Base-by-base conservation (phyloP, 1,284 basidiomycete species). In the Wolfiporia cocos region DNA sequence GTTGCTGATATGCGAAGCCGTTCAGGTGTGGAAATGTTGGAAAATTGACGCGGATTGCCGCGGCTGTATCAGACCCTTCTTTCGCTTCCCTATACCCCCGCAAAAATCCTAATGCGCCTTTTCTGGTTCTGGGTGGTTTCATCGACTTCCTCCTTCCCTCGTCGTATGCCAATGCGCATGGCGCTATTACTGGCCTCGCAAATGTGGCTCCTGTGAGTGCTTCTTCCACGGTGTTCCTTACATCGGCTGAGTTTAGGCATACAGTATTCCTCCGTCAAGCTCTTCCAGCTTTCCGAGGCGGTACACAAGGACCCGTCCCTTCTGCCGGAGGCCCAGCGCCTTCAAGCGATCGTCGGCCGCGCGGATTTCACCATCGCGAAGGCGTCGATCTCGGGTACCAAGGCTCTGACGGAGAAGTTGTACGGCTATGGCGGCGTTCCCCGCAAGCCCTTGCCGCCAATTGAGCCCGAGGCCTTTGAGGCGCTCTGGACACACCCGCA, bases 21-120 rank as follows among this genome's bases (percentile, higher is more conserved):
- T 32, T 35, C 54, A 90, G 87, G 22, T 94, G 92, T 57, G 90
- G 88, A 32, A 87, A 86, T 50, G 86, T 95, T 46, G 92, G 92
- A 42, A 95, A 95, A 66, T 73, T 93, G 52, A 88, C 86, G 19
- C 77, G 92, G 44, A 85, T 95, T 50, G 80, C 82, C 34, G 79
- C 78, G 23, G 71, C 73, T 4, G 78, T 90, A 5, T 74, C 81
- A 15, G 65, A 70, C n/a, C 55, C 74, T 3, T 63, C 68, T 3
- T 91, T 90, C 64, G 53, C 65, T 24, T 59, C 70, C 29, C 56
- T 64, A 26, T 69, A 81, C 62, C 84, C 87, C 21, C 81, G 86
- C 54, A 81, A 77, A 61, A 76, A 78, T 54, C 55, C 70, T 18
- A 62, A 70, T 29, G 74, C 74, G 2, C 77, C 79, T 3, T 93